A percentile compares a stretch with the other conserved stretches of the same genome.
Evolutionary conservation across 176 grass and related monocot genomes (phyloP).

Genomic region (Triticum timopheevii): DNA sequence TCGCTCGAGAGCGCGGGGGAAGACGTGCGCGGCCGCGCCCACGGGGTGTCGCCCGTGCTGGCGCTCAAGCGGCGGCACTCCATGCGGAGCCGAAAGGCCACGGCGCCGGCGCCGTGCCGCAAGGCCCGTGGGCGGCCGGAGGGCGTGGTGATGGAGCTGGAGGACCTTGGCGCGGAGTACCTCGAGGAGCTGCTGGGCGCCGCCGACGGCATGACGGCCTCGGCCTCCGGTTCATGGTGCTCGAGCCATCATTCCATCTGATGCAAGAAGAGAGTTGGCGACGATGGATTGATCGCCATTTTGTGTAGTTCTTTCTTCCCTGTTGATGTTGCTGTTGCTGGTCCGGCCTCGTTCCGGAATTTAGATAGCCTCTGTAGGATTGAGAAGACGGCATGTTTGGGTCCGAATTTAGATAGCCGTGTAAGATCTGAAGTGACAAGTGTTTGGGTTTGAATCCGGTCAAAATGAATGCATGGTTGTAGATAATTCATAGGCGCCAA

Average conservation of each 20-base stretch:
- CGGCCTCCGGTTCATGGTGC: not conserved
- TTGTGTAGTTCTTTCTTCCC: too few relatives aligned
- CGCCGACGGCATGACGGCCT: not conserved
- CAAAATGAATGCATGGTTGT: too few relatives aligned
- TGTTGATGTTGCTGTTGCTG: too few relatives aligned
- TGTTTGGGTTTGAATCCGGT: too few relatives aligned
- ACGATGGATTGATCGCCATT: too few relatives aligned
- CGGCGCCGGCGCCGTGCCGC: not conserved
- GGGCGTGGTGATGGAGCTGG: not conserved
- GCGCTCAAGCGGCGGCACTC: conserved; percentile 25
- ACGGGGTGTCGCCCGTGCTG: not conserved
- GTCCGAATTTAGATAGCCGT: too few relatives aligned
- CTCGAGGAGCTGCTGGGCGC: not conserved
- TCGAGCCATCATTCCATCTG: not conserved
- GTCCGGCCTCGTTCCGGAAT: too few relatives aligned
- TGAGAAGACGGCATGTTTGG: too few relatives aligned
- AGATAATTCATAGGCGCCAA: too few relatives aligned
- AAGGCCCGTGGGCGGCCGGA: not conserved
- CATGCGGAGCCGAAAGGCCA: not conserved
- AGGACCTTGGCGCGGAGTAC: not conserved
- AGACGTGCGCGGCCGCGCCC: not conserved
- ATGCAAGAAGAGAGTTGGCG: too few relatives aligned
- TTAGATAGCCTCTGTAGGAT: not conserved
- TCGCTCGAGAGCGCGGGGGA: conserved; percentile 32
- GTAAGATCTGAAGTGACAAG: too few relatives aligned